Conservation (phyloP, 2,329 filamentous ascomycete genomes). For the Aspergillus quadricinctus region DNA sequence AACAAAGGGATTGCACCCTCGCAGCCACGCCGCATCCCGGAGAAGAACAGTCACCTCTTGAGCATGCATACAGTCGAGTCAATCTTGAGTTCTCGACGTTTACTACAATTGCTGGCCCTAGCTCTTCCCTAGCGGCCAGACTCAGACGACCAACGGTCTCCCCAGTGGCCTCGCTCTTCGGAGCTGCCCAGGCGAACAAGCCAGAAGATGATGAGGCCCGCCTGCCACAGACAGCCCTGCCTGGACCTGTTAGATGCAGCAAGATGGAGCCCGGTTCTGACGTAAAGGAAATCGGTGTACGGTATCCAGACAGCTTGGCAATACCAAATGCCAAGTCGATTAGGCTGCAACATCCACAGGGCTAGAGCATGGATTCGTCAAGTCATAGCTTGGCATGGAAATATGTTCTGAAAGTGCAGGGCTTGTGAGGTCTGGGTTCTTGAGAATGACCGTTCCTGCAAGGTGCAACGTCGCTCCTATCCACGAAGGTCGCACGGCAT, state of each 20-base stretch:
- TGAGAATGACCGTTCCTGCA: not conserved
- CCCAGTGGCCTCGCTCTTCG: not conserved
- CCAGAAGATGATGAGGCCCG: not conserved
- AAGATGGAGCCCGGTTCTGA: not conserved
- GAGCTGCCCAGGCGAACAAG: not conserved
- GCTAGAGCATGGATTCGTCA: not conserved
- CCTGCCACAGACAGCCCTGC: not conserved
- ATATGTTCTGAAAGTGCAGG: not conserved
- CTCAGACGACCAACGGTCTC: not conserved
- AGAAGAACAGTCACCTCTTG: slow-evolving; percentile 21
- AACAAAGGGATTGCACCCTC: slow-evolving; percentile 16
- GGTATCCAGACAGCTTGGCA: not conserved
- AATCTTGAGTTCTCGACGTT: not conserved
- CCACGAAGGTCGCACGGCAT: not conserved
- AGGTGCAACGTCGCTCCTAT: not conserved
- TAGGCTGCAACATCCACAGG: not conserved
- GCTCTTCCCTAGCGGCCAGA: not conserved
- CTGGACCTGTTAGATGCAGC: not conserved
- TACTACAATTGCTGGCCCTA: not conserved
- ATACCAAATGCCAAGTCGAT: not conserved
- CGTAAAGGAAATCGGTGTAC: not conserved
- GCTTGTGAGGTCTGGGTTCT: not conserved
- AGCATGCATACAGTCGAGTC: not conserved
- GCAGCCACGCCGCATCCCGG: slow-evolving; percentile 15
- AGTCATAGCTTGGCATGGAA: not conserved